Evolutionary conservation across 345 rosid species (phyloP).

Genomic region (Hirschfeldia incana): DNA sequence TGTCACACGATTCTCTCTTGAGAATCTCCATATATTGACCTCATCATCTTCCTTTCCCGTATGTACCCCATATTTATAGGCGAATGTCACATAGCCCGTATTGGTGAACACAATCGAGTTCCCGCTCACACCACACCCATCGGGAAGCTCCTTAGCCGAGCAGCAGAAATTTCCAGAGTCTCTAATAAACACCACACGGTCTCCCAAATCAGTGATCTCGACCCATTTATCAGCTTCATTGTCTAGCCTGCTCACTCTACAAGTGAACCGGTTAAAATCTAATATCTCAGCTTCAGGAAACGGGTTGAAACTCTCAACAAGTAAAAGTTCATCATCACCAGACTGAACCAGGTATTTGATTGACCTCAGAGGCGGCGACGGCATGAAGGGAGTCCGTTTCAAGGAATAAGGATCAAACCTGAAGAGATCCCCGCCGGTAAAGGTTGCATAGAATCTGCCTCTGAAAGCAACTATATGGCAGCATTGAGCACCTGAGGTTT

Average conservation of each 20-base stretch:
- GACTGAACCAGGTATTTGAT: not conserved
- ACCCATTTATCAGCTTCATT: not conserved
- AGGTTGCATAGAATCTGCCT: not conserved
- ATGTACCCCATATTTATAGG: not conserved
- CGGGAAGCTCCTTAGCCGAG: not conserved
- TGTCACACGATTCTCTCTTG: not conserved
- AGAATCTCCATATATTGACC: not conserved
- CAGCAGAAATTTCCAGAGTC: not conserved
- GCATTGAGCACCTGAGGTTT: not conserved
- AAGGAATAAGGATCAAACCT: not conserved
- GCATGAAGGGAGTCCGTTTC: not conserved
- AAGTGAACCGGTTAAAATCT: not conserved
- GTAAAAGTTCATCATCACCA: conserved; percentile 22
- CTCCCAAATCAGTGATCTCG: not conserved
- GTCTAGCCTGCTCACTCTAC: not conserved
- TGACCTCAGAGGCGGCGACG: not conserved
- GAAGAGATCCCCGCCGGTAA: not conserved
- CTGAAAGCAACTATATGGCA: not conserved
- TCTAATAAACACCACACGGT: not conserved
- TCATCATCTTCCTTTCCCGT: not conserved
- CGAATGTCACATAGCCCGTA: not conserved
- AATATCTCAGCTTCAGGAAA: not conserved
- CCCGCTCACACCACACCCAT: conserved; percentile 6
- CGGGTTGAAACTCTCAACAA: not conserved
- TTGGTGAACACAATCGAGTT: not conserved